These are phyloP conservation scores for Salix exigua DNA, from an alignment of 345 rosid genomes.

Conservation along the genomic window DNA sequence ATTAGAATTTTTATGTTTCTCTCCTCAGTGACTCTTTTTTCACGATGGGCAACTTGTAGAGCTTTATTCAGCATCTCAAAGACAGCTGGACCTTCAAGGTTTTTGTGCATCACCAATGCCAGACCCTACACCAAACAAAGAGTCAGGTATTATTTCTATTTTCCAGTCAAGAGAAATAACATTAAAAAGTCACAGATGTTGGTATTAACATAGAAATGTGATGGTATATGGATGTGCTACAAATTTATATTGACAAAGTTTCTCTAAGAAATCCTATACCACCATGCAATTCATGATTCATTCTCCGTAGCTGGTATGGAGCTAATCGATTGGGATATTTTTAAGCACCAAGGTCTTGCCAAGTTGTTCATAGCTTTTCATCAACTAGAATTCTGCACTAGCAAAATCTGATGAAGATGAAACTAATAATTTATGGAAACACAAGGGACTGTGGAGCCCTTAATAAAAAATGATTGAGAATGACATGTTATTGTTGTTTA, in stretches of 20 bases:
- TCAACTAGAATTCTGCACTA: neutral
- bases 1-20: constrained; percentile 74
- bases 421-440: neutral
- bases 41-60: constrained; percentile 50
- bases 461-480: neutral
- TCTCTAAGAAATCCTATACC: neutral
- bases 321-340: neutral
- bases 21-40: constrained; percentile 67
- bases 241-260: neutral
- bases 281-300: neutral
- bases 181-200: neutral
- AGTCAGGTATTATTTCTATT: neutral
- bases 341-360: neutral
- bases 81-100: constrained; percentile 64
- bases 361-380: neutral
- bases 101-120: constrained; percentile 91
- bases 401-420: neutral
- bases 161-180: neutral
- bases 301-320: neutral
- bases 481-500: neutral
- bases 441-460: neutral
- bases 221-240: neutral
- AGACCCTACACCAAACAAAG: constrained; percentile 51
- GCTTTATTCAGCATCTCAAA: constrained; percentile 79
- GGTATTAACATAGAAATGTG: neutral